Evolutionary conservation across 257 asterid genomes (phyloP), one percentile per base, ranked within the genome.

Genomic region (Echium plantagineum): DNA sequence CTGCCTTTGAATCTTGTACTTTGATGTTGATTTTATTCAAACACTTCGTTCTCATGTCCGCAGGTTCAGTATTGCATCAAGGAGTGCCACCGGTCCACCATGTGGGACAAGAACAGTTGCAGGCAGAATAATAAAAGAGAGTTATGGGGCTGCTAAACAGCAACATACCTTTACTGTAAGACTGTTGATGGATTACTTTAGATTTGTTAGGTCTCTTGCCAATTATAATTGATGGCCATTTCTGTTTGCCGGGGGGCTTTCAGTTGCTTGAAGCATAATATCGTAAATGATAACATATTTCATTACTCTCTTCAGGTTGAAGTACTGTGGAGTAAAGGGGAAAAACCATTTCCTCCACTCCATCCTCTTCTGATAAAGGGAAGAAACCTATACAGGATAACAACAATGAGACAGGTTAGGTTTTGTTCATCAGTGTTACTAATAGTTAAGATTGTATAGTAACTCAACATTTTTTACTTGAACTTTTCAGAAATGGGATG

Each of bases 111-210:
- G 95, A 72, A 46, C 78, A 58, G 80, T 87, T 49, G 94, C 87
- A 6, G 98, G 98, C 32, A 71, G 95, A 67, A 83, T 90, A 68
- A 79, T 90, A 70, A 90, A 90, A 76, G 98, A 90, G 76, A 85
- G 95, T 72, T 90, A 90, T 57, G 98, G 98, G 35, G 84, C 95
- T 54, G 94, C 93, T 64, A 90, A 85, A 82, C 98, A 90, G 72
- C 98, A 90, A 57, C 98, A 90, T 68, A 87, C 98, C 24, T 90
- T 90, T 63, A 85, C 95, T 60, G 96, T 87, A 62, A 78, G 55
- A 12, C 15, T 59, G 24, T 13, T 42, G 5, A 55, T 67, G 65
- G 32, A 42, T 52, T 24, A 24, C 1, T 3, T 61, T 53, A 10
- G 42, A 24, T 61, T 18, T 18, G 56, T 15, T 47, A 5, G 18